A percentile compares a stretch with the other conserved stretches of the same genome.
These are phyloP conservation scores for Solioccasus polychromus DNA, from an alignment of 768 basidiomycete species.

Conservation along the genomic window DNA sequence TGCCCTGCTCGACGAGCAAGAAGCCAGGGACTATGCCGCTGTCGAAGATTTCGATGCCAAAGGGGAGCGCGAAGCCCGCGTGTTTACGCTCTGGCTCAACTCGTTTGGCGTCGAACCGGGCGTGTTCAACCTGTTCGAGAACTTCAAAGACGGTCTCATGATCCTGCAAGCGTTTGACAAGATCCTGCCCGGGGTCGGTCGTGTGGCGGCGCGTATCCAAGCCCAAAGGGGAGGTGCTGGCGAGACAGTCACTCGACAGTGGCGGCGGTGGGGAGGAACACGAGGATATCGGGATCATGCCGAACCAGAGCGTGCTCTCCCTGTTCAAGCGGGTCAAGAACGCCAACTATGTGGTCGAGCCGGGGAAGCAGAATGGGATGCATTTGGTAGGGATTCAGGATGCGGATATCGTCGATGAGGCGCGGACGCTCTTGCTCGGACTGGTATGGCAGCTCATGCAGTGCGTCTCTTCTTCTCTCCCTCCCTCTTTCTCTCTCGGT, in stretches of 20 bases:
- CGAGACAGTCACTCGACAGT: constrained; percentile 34
- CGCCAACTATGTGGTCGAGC: constrained; percentile 93
- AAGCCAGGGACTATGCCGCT: constrained; percentile 83
- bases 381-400: constrained; percentile 97
- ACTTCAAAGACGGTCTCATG: constrained; percentile 86
- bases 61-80: constrained; percentile 96
- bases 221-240: constrained; percentile 60
- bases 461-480: constrained; percentile 36
- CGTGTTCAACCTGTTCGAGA: constrained; percentile 96
- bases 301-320: constrained; percentile 81
- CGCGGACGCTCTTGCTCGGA: constrained; percentile 88
- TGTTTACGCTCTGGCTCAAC: constrained; percentile 98
- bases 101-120: constrained; percentile 94
- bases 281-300: constrained; percentile 78
- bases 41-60: constrained; percentile 99
- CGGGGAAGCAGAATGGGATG: constrained; percentile 91
- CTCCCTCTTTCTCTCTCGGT: not conserved
- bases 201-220: constrained; percentile 96
- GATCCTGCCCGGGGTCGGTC: constrained; percentile 86
- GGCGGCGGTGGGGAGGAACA: too few species aligned
- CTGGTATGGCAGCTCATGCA: constrained; percentile 98
- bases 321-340: constrained; percentile 98
- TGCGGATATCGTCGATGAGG: constrained; percentile 94
- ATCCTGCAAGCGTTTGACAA: constrained; percentile 98
- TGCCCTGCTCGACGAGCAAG: constrained; percentile 90